Conservation (phyloP, 768 basidiomycete species). For the Hygrophorus pudorinus region DNA sequence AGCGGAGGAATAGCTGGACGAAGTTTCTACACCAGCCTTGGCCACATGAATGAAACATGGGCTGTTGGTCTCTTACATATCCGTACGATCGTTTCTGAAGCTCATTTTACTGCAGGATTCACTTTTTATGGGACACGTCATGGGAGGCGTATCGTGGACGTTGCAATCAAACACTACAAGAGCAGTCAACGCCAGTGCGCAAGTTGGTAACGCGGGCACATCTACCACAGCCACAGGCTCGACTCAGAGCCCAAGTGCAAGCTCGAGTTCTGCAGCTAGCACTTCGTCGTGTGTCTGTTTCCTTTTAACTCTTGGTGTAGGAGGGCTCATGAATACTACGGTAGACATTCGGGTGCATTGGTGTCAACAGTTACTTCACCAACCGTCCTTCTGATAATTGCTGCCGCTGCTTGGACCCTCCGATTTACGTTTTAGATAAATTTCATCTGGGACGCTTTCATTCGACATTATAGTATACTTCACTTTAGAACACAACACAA, state of each 20-base stretch:
- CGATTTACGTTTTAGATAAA: too few species aligned
- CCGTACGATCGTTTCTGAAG: neutral
- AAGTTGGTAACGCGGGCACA: slow-evolving; percentile 40
- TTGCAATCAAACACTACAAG: slow-evolving; percentile 61
- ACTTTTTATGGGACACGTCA: slow-evolving; percentile 61
- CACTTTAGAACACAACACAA: too few species aligned
- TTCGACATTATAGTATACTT: too few species aligned
- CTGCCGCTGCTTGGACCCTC: too few species aligned
- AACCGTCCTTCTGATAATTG: too few species aligned
- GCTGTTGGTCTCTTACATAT: slow-evolving; percentile 30
- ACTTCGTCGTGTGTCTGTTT: too few species aligned
- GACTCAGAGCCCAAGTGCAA: slow-evolving; percentile 7
- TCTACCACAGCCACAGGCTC: slow-evolving; percentile 10
- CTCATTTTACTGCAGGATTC: slow-evolving; percentile 34
- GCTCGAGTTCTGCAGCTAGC: neutral
- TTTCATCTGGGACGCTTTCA: too few species aligned
- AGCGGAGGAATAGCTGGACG: slow-evolving; percentile 45
- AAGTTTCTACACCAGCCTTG: slow-evolving; percentile 78
- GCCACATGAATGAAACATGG: slow-evolving; percentile 76
- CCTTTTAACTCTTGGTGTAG: too few species aligned
- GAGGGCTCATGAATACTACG: too few species aligned
- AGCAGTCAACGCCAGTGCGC: slow-evolving; percentile 48
- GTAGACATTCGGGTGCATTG: too few species aligned
- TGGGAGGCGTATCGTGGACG: slow-evolving; percentile 68
- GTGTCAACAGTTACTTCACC: too few species aligned